These are phyloP conservation scores for Peronospora belbahrii DNA, from an alignment of 352 stramenopile species.

Conservation along the genomic window DNA sequence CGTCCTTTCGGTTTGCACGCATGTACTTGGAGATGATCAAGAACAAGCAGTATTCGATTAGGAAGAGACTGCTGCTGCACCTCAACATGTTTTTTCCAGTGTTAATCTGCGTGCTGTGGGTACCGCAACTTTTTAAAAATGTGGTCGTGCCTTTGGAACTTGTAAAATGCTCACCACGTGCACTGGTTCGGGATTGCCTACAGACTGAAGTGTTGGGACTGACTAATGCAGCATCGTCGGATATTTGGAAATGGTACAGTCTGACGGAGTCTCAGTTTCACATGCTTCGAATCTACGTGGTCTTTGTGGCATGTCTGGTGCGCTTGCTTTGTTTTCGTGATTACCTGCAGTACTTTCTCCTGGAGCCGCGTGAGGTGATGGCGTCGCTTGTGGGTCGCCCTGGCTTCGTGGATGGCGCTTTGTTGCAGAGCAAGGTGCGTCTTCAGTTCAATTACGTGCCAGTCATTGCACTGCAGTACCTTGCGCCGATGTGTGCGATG, in stretches of 20 bases:
- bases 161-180: conserved; percentile 36
- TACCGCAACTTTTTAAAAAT: conserved; percentile 41
- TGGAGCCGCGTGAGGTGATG: conserved; percentile 66
- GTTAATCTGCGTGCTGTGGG: conserved; percentile 44
- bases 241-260: conserved; percentile 29
- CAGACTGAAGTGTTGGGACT: conserved; percentile 27
- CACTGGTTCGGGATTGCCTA: conserved; percentile 50
- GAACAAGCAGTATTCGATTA: conserved; percentile 21
- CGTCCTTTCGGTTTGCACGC: conserved; percentile 65
- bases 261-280: conserved; percentile 56
- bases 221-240: not conserved
- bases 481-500: conserved; percentile 44
- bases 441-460: conserved; percentile 80
- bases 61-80: conserved; percentile 50
- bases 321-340: conserved; percentile 48
- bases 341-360: conserved; percentile 71
- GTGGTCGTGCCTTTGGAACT: conserved; percentile 42
- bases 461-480: conserved; percentile 72
- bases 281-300: conserved; percentile 39
- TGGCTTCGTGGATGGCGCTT: conserved; percentile 43
- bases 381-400: conserved; percentile 44
- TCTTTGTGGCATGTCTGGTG: conserved; percentile 39
- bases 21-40: conserved; percentile 73
- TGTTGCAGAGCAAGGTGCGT: conserved; percentile 62
- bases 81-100: conserved; percentile 64